phyloP scores from a whole-genome alignment of 108 stramenopile genomes.

The Pseudonitzschia pungens region DNA sequence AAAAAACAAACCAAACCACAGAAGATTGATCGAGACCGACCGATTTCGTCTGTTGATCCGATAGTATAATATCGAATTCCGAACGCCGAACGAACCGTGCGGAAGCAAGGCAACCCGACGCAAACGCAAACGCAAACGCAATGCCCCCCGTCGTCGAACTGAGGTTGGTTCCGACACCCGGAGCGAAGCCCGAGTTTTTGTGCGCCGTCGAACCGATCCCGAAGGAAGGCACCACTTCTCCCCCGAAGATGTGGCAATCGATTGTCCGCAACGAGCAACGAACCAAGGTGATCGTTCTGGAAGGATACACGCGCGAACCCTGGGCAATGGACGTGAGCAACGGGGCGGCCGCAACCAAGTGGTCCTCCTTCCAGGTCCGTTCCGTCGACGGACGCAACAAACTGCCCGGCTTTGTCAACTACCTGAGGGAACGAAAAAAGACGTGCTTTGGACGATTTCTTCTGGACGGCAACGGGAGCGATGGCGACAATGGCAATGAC shows the following conservation, averaged over 20 bases:
- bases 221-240: background rate
- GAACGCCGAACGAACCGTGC: too few relatives aligned
- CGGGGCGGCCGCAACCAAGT: slow-evolving; percentile 20
- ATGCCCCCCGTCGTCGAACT: slow-evolving; percentile 39
- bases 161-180: slow-evolving; percentile 50
- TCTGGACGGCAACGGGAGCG: slow-evolving; percentile 20
- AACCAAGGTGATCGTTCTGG: slow-evolving; percentile 45
- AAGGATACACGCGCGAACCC: slow-evolving; percentile 78
- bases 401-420: slow-evolving; percentile 72
- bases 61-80: too few relatives aligned
- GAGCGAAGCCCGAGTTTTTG: slow-evolving; percentile 71
- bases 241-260: slow-evolving; percentile 8
- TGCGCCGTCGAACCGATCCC: slow-evolving; percentile 48
- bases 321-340: slow-evolving; percentile 40
- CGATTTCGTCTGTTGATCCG: too few relatives aligned
- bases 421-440: slow-evolving; percentile 73
- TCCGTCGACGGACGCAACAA: slow-evolving; percentile 72
- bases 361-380: slow-evolving; percentile 27
- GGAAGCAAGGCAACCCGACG: too few relatives aligned
- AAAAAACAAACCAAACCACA: too few relatives aligned
- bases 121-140: background rate
- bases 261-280: background rate
- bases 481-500: slow-evolving; percentile 24
- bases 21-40: too few relatives aligned
- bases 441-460: slow-evolving; percentile 64